Evolutionary conservation across 2,329 filamentous ascomycete genomes (phyloP).

Genomic region (Parastagonospora nodorum): DNA sequence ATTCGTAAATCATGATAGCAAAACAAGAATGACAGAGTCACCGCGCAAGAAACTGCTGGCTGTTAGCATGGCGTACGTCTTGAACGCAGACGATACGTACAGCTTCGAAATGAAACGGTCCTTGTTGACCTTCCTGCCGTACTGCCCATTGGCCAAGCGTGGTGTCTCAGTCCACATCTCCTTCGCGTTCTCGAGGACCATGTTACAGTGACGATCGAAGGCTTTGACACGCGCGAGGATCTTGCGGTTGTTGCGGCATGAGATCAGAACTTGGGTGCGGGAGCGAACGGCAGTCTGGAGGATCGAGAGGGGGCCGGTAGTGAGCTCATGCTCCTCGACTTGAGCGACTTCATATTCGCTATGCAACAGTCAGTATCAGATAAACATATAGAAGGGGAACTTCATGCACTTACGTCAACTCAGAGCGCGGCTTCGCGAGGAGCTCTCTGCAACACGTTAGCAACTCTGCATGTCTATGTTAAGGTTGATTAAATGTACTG

Average conservation of each 20-base stretch:
- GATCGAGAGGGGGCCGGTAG: conserved; percentile 82
- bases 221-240: conserved; percentile 96
- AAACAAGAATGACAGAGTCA: conserved; percentile 84
- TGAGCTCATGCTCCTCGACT: conserved; percentile 79
- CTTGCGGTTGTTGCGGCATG: conserved; percentile 97
- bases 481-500: conserved; percentile 43
- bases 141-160: conserved; percentile 79
- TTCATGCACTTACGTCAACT: conserved; percentile 76
- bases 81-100: conserved; percentile 57
- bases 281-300: conserved; percentile 95
- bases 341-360: conserved; percentile 92
- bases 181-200: conserved; percentile 96
- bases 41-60: conserved; percentile 75
- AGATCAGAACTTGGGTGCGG: conserved; percentile 95
- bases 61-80: conserved; percentile 15
- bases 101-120: conserved; percentile 98
- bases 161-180: conserved; percentile 99
- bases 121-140: conserved; percentile 91
- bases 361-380: conserved; percentile 25
- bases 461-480: background rate
- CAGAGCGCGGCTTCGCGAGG: conserved; percentile 82
- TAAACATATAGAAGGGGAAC: background rate
- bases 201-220: conserved; percentile 98
- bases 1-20: conserved; percentile 67
- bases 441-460: conserved; percentile 70